Percentiles rank a stretch among this genome's conserved stretches.
Evolutionary conservation across 176 grass and related monocot genomes (phyloP).

Genomic region (Alopecurus myosuroides): DNA sequence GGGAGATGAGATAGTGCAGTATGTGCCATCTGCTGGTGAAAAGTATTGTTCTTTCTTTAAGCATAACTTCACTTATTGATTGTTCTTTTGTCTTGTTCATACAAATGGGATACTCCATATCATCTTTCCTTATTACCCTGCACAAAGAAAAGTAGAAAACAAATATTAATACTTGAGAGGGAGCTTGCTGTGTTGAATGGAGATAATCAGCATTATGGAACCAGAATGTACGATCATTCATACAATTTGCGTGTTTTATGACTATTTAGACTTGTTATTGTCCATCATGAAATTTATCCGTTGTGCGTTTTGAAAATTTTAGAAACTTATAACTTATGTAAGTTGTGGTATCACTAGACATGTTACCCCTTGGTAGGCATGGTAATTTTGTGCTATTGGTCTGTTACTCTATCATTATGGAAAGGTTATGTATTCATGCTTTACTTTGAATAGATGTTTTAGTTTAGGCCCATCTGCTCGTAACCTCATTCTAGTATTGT

Average conservation of each 20-base stretch:
- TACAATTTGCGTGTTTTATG: not conserved
- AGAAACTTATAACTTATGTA: too few relatives aligned
- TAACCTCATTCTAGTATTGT: slow-evolving; percentile 6
- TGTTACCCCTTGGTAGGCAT: not conserved
- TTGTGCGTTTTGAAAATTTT: too few relatives aligned
- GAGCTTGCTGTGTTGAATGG: not conserved
- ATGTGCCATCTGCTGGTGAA: slow-evolving; percentile 77
- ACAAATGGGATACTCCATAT: not conserved
- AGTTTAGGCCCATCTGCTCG: not conserved
- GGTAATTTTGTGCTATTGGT: not conserved
- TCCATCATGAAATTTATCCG: not conserved
- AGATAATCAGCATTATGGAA: not conserved
- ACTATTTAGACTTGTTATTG: not conserved
- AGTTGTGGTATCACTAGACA: too few relatives aligned
- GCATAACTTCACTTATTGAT: not conserved
- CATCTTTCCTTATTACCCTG: slow-evolving; percentile 1
- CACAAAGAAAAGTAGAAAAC: not conserved
- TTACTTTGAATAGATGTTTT: not conserved
- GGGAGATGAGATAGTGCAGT: slow-evolving; percentile 54
- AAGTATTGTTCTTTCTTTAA: slow-evolving; percentile 53
- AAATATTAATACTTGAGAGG: not conserved
- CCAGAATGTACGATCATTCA: not conserved
- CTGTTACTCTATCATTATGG: not conserved
- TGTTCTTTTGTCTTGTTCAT: slow-evolving; percentile 6
- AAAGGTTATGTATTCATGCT: not conserved